These are phyloP conservation scores for Cercospora sesami DNA, from an alignment of 2,329 filamentous ascomycete species.

Conservation along the genomic window DNA sequence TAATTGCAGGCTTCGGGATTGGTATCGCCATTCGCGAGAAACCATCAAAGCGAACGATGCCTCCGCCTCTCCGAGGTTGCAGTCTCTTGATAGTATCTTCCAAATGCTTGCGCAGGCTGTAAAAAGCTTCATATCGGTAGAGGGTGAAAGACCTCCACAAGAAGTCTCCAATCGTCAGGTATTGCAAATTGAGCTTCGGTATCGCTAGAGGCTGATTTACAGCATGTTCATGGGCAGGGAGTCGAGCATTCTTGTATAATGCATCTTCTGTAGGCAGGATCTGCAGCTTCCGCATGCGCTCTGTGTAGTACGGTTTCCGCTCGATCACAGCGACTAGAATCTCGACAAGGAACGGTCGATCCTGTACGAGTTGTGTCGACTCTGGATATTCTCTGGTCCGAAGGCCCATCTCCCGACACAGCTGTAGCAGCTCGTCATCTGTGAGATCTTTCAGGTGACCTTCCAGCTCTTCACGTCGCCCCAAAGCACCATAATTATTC, in stretches of 20 bases:
- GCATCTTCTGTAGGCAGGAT: slow-evolving; percentile 80
- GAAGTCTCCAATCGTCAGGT: slow-evolving; percentile 91
- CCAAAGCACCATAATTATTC: slow-evolving; percentile 87
- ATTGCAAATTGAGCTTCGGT: slow-evolving; percentile 93
- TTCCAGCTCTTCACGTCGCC: slow-evolving; percentile 75
- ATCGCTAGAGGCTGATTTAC: slow-evolving; percentile 84
- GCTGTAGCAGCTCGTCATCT: slow-evolving; percentile 69
- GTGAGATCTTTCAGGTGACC: slow-evolving; percentile 70
- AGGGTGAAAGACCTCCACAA: slow-evolving; percentile 91
- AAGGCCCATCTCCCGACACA: slow-evolving; percentile 73
- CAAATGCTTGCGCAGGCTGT: slow-evolving; percentile 87
- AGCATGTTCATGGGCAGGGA: slow-evolving; percentile 83
- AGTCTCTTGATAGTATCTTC: slow-evolving; percentile 78
- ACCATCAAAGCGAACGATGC: slow-evolving; percentile 70
- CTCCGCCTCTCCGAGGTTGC: slow-evolving; percentile 66
- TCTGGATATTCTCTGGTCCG: slow-evolving; percentile 75
- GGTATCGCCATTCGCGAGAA: slow-evolving; percentile 90
- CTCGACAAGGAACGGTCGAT: slow-evolving; percentile 68
- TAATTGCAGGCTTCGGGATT: slow-evolving; percentile 79
- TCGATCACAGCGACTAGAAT: slow-evolving; percentile 74
- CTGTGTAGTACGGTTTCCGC: slow-evolving; percentile 77
- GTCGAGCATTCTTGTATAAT: slow-evolving; percentile 75
- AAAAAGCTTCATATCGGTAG: slow-evolving; percentile 88
- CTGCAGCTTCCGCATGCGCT: slow-evolving; percentile 67
- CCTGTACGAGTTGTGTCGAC: slow-evolving; percentile 62